Evolutionary conservation across 2,329 filamentous ascomycete species (phyloP).

Genomic region (Xylariaceae sp.): DNA sequence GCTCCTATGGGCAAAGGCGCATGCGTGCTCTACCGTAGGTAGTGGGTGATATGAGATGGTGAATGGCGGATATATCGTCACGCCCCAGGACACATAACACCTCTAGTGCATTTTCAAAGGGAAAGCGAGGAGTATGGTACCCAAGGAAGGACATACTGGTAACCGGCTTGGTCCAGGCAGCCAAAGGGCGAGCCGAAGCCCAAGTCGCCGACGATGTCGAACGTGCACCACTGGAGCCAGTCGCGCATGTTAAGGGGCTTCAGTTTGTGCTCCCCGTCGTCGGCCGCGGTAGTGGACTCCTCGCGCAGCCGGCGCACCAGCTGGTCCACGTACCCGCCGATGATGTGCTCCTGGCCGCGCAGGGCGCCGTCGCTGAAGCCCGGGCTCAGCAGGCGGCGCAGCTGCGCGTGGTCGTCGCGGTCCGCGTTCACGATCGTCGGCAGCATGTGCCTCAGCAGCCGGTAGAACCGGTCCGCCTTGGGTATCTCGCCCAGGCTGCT

Average conservation of each 20-base stretch:
- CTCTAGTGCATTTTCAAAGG: too few relatives aligned
- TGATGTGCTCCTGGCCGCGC: constrained; percentile 33
- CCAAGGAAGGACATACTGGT: too few relatives aligned
- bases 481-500: constrained; percentile 21
- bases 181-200: constrained; percentile 36
- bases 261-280: neutral
- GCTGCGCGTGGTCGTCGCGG: constrained; percentile 25
- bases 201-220: constrained; percentile 38
- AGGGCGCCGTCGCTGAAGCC: constrained; percentile 32
- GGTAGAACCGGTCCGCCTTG: constrained; percentile 24
- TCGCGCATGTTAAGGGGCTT: constrained; percentile 26
- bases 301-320: constrained; percentile 24
- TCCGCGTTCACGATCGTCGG: constrained; percentile 23
- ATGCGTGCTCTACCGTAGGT: too few relatives aligned
- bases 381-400: constrained; percentile 30
- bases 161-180: constrained; percentile 22
- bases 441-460: constrained; percentile 15
- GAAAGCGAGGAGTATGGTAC: too few relatives aligned
- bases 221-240: constrained; percentile 32
- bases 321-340: constrained; percentile 29
- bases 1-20: too few relatives aligned
- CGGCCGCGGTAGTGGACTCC: constrained; percentile 13
- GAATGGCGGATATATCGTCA: too few relatives aligned
- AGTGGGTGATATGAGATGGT: too few relatives aligned
- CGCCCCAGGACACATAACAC: too few relatives aligned